These are phyloP conservation scores for Combretum micranthum DNA, from an alignment of 345 rosid species.

Conservation along the genomic window DNA sequence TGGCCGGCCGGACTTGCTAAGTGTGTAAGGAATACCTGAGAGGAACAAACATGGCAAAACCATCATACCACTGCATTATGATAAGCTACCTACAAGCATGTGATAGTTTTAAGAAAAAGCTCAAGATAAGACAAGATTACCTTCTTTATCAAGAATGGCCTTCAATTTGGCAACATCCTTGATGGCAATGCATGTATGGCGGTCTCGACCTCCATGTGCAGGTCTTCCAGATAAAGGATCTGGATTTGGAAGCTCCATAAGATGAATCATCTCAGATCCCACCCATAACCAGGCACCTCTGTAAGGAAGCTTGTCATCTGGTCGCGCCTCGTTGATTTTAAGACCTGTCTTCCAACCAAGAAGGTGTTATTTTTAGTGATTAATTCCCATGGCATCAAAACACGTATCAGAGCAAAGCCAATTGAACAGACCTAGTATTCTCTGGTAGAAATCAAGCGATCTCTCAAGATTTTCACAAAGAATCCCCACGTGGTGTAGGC, in stretches of 20 bases:
- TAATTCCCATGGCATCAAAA: background rate
- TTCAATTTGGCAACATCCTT: constrained; percentile 70
- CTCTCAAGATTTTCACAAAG: constrained; percentile 78
- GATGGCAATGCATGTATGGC: constrained; percentile 84
- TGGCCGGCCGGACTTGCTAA: constrained; percentile 84
- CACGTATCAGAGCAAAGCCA: background rate
- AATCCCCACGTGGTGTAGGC: constrained; percentile 84
- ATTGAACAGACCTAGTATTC: constrained; percentile 41
- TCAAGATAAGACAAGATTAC: constrained; percentile 17
- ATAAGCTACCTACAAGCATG: too few relatives aligned
- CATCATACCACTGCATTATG: too few relatives aligned
- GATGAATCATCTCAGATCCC: constrained; percentile 95
- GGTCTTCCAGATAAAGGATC: constrained; percentile 92
- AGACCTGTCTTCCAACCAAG: constrained; percentile 39
- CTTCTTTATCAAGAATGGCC: constrained; percentile 66
- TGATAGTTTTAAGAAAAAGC: too few relatives aligned
- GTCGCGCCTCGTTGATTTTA: constrained; percentile 89
- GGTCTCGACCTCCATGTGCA: constrained; percentile 86
- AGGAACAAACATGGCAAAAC: constrained; percentile 3
- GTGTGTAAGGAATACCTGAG: constrained; percentile 67
- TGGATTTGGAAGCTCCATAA: constrained; percentile 99
- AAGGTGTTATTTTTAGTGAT: background rate
- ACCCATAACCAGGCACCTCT: constrained; percentile 98
- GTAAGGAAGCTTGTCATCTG: constrained; percentile 84
- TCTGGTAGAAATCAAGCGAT: constrained; percentile 83